Evolutionary conservation across 768 basidiomycete species (phyloP).

Genomic region (Collybiopsis luxurians): DNA sequence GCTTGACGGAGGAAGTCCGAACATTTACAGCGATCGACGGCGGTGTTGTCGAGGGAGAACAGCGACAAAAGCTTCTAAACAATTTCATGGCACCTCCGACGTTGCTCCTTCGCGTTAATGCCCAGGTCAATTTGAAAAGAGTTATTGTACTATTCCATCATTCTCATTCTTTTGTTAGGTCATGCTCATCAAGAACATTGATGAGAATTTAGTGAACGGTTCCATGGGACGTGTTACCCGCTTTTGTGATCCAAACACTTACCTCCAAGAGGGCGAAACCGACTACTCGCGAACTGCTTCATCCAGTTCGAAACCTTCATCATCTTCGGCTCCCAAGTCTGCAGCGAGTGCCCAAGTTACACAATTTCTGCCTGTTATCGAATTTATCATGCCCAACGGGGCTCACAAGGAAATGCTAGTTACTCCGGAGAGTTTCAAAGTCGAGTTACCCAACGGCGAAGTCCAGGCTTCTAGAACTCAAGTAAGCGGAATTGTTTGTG

Average conservation of each 20-base stretch:
- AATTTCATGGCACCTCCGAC: slow-evolving; percentile 87
- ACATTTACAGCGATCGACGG: slow-evolving; percentile 62
- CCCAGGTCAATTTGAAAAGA: slow-evolving; percentile 48
- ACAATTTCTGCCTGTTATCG: slow-evolving; percentile 61
- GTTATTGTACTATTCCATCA: not conserved
- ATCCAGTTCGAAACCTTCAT: not conserved
- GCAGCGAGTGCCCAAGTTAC: slow-evolving; percentile 15
- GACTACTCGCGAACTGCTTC: slow-evolving; percentile 28
- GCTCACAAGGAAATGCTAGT: slow-evolving; percentile 52
- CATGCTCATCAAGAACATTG: slow-evolving; percentile 94
- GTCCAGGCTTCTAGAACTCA: slow-evolving; percentile 77
- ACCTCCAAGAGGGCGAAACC: slow-evolving; percentile 39
- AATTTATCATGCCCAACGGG: slow-evolving; percentile 66
- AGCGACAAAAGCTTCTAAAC: slow-evolving; percentile 73
- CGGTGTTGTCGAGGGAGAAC: slow-evolving; percentile 54
- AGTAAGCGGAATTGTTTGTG: too few species aligned
- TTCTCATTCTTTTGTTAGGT: slow-evolving; percentile 48
- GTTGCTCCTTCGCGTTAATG: slow-evolving; percentile 71
- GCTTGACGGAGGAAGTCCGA: slow-evolving; percentile 47
- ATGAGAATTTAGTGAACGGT: slow-evolving; percentile 91
- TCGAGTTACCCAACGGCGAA: slow-evolving; percentile 85
- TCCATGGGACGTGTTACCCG: slow-evolving; percentile 83
- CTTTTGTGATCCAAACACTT: slow-evolving; percentile 58
- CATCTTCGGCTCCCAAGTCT: not conserved
- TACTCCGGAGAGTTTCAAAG: slow-evolving; percentile 76